Base-by-base conservation (phyloP, 116 monocot genomes). In the Posidonia oceanica region DNA sequence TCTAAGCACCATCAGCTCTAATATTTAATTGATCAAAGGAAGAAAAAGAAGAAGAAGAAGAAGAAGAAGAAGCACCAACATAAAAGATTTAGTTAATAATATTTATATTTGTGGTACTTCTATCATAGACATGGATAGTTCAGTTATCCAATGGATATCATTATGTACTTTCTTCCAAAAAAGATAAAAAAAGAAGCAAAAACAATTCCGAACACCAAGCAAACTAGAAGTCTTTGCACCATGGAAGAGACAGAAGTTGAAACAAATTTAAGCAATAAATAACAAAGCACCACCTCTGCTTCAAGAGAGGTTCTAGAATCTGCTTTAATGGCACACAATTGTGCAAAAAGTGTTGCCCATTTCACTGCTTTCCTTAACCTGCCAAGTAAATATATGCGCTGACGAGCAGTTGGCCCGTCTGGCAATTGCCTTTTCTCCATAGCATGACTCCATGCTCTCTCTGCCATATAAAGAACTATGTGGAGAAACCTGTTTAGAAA, bases 371-470 rank as follows among this genome's bases (percentile, higher is more conserved):
- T 98, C 69, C 90, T 87, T 66, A 98, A 75, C 77, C 90, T 83
- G 70, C 98, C 93, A 67, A 98, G 78, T 65, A 98, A 79, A 72
- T 98, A 89, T 78, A 92, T 90, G 4, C 93, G 81, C 61, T 93
- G 98, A 38, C 80, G 80, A 72, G 85, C 75, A 86, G 87, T 93
- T 69, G 98, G 89, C 23, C 90, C 90, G 84, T 87, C 90, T 68
- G 98, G 84, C 76, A 91, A 81, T 37, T 88, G 88, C 59, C 87
- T 89, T 79, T 98, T 98, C 67, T 98, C 98, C 98, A 98, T 98
- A 38, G 98, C 98, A 86, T 98, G 89, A 67, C 98, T 93, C 98
- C 98, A 98, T 55, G 98, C 98, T 70, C 98, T 87, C 70, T 98
- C 98, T 38, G 98, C 87, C 93, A 88, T 90, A 64, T 98, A 93